phyloP scores from a whole-genome alignment of 805 yeast genomes.

The Pachysolen tannophilus region DNA sequence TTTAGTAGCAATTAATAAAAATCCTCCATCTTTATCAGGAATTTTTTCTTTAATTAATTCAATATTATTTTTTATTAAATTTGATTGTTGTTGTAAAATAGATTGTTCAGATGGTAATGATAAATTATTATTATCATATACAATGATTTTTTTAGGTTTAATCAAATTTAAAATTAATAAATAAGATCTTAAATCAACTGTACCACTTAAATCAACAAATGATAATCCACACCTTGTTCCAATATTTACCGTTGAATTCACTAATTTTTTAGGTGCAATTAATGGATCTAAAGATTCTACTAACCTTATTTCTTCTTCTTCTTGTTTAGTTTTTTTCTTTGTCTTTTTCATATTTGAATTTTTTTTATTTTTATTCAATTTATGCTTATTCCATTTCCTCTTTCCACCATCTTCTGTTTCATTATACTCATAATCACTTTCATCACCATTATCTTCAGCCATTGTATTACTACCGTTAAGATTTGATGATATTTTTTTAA shows the following conservation, averaged over 20 bases:
- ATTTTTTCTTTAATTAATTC: too few species aligned
- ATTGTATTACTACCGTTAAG: conserved; percentile 13
- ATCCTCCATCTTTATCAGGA: too few species aligned
- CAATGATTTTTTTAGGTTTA: conserved; percentile 66
- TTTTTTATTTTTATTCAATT: conserved; percentile 18
- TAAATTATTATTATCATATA: conserved; percentile 27
- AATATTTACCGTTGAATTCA: conserved; percentile 24
- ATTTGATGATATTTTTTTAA: too few species aligned
- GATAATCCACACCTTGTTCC: conserved; percentile 62
- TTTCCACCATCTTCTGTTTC: conserved; percentile 23
- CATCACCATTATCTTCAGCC: not conserved
- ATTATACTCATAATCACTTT: conserved; percentile 9
- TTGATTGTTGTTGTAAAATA: too few species aligned
- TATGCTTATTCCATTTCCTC: conserved; percentile 25
- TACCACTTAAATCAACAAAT: conserved; percentile 74
- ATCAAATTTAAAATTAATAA: conserved; percentile 69
- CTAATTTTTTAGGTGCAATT: conserved; percentile 42
- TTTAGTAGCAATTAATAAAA: conserved; percentile 19
- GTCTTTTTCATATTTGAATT: conserved; percentile 15
- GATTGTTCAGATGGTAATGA: conserved; percentile 9
- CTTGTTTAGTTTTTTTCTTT: conserved; percentile 14
- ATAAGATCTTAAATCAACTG: conserved; percentile 78
- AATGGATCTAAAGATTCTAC: conserved; percentile 37
- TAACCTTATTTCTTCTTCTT: conserved; percentile 12
- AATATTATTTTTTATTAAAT: conserved; percentile 11